These are phyloP conservation scores for Didymella sp. DNA, from an alignment of 2,329 filamentous ascomycete genomes.

Conservation along the genomic window DNA sequence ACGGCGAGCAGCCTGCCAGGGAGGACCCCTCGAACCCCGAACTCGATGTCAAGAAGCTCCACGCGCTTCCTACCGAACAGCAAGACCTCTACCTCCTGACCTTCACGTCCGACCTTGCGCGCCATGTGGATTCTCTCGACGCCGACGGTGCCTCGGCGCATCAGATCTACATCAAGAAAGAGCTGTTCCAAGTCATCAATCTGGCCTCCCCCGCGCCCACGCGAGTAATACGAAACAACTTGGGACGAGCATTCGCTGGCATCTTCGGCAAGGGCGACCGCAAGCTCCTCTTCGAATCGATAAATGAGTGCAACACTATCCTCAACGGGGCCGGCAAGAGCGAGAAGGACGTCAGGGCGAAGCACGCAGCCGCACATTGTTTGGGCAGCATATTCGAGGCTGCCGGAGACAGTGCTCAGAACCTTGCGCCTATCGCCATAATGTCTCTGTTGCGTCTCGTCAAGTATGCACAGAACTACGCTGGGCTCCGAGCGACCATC, in stretches of 20 bases:
- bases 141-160: slow-evolving; percentile 84
- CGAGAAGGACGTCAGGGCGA: slow-evolving; percentile 78
- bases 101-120: slow-evolving; percentile 81
- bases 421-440: slow-evolving; percentile 77
- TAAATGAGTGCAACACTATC: slow-evolving; percentile 83
- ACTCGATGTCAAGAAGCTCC: slow-evolving; percentile 88
- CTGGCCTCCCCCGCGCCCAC: slow-evolving; percentile 82
- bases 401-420: slow-evolving; percentile 93
- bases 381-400: slow-evolving; percentile 87
- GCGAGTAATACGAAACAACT: slow-evolving; percentile 85
- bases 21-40: slow-evolving; percentile 66
- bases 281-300: slow-evolving; percentile 90
- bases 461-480: slow-evolving; percentile 79
- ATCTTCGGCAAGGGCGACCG: slow-evolving; percentile 86
- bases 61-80: slow-evolving; percentile 88
- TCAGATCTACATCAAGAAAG: slow-evolving; percentile 90
- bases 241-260: slow-evolving; percentile 82
- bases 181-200: slow-evolving; percentile 91
- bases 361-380: slow-evolving; percentile 87
- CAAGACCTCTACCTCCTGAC: slow-evolving; percentile 93
- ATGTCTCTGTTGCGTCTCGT: slow-evolving; percentile 77
- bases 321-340: slow-evolving; percentile 73
- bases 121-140: slow-evolving; percentile 76
- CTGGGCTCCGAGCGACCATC: slow-evolving; percentile 79
- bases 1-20: slow-evolving; percentile 43